Base-by-base conservation (phyloP, 768 basidiomycete species). In the Phylloporus arenicola region DNA sequence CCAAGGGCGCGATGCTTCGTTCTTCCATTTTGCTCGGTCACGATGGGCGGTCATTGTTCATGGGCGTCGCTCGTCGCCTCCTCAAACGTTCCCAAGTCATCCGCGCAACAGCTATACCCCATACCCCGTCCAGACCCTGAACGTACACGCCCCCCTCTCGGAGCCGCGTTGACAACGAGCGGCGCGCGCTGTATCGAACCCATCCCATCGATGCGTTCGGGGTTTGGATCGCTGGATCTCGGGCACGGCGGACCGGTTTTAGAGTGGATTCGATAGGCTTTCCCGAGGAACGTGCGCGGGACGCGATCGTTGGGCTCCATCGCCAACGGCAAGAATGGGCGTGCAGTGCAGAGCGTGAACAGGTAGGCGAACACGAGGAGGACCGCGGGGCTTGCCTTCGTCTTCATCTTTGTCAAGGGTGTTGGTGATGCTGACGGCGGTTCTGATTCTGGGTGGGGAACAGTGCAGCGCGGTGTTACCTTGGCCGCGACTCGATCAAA, bases 261-360 rank as follows among this genome's bases (percentile, higher is more conserved):
- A 16, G 22, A 16, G 19, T 39, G 31, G 39, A 45, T 48, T 22
- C 54, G 43, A 30, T 55, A 61, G 11, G 52, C 29, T 31, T 38
- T 50, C 10, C 59, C 59, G 7, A 55, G 56, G 30, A 61, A 47
- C 16, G 54, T 56, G 17, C 48, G 51, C 6, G 60, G 54, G 11
- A 25, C 48, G 29, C 47, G 22, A 9, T 3, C 20, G 41, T 10
- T 14, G 24, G 11, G 12, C 12, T 40, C 37, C 3, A 10, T 17
- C 19, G n/a, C n/a, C n/a, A n/a, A 17, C 19, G 8, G 37, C 10
- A n/a, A 37, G 27, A 1, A 6, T 2, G 61, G 61, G n/a, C 55
- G 44, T 8, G 54, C 47, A 5, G 51, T 3, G 33, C 54, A 53
- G 40, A 53, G 12, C 1, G 51, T 8, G 11, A 53, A 43, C 33